Evolutionary conservation across 1,139 yeast species (phyloP), one percentile per base, ranked within the genome.

Genomic region (Kodamaea derodonti): DNA sequence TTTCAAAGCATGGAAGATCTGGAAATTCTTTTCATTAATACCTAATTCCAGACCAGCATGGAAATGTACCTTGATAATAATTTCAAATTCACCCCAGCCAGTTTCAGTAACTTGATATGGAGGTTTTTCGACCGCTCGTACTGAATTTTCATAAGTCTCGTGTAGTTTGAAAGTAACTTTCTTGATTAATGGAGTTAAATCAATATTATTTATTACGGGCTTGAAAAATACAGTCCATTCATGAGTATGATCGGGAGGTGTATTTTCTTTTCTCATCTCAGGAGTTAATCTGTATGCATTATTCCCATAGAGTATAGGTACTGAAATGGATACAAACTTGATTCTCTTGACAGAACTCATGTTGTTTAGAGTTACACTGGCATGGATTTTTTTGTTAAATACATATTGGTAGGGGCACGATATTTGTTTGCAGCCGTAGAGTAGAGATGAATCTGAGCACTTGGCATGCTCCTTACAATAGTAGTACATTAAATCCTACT

Each of bases 1-100:
- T 54, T 90, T 87, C 47, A 92, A 65, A 43, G 86, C 95, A 56
- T 92, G 98, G 53, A 87, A 87, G 35, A 92, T 69, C 38, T 81
- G 86, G 34, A 92, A 67, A 55, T 84, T 83, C 65, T 92, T 94
- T 56, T 94, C 99, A 48, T 82, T 82, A 23, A 69, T 66, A 3
- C 74, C 74, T 31, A 69, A 50, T 32, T 69, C 75, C 13, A 95
- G 83, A 23, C 87, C 95, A 17, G 82, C 72, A 29, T 82, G 84
- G 60, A 92, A 92, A 58, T 82, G 90, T 23, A 92, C 76, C 56
- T 90, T 86, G 38, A 92, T 81, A 27, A 84, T 78, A 42, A 94
- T 84, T 53, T 92, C 99, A 61, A 92, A 92, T 58, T 92, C 99
- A 42, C 99, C 99, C 99, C 99, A 92, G 0, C 99, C 99, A 0